Base-by-base conservation (phyloP, 176 grass and related monocot genomes). In the Oryza glaberrima region DNA sequence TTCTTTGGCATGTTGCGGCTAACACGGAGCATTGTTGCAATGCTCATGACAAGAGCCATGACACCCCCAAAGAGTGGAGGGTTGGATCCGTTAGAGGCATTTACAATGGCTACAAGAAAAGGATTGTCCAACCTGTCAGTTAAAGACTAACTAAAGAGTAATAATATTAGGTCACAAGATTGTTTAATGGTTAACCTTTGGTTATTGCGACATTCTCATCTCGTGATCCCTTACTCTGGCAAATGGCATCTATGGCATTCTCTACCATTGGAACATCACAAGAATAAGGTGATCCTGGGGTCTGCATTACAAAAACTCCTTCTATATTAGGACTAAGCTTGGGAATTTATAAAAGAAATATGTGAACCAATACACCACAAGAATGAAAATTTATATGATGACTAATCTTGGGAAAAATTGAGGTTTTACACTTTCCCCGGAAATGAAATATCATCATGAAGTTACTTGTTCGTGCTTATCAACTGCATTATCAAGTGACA, bases 181-280 rank as follows among this genome's bases (percentile, higher is more conserved):
- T 78, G 5, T 58, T 30, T 28, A 41, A 41, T 4, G 28, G 52
- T 28, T 81, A 86, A 98, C 96, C 96, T 91, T 95, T 94, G 54
- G 93, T 83, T 30, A 94, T 51, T 78, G 91, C 87, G n/a, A 90
- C 44, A 49, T 98, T 95, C 70, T 95, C 91, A 35, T 95, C 75
- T 22, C 80, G 49, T 34, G 79, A 72, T 66, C 90, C 89, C 60
- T 90, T 84, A 78, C 65, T 90, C 88, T 90, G 87, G 80, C 82
- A 92, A 22, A 87, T 83, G 30, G 89, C 83, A 73, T 95, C 87
- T 61, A 98, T 83, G 45, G 69, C 88, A 87, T 98, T 95, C 71
- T 98, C 96, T 47, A 95, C 69, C 89, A 95, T 94, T 40, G 90
- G 96, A 82, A 98, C 88, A 84, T 94, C 88, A 69, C 89, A 95